Evolutionary conservation across 2,329 filamentous ascomycete species (phyloP).

Genomic region (Sporothrix humicola): DNA sequence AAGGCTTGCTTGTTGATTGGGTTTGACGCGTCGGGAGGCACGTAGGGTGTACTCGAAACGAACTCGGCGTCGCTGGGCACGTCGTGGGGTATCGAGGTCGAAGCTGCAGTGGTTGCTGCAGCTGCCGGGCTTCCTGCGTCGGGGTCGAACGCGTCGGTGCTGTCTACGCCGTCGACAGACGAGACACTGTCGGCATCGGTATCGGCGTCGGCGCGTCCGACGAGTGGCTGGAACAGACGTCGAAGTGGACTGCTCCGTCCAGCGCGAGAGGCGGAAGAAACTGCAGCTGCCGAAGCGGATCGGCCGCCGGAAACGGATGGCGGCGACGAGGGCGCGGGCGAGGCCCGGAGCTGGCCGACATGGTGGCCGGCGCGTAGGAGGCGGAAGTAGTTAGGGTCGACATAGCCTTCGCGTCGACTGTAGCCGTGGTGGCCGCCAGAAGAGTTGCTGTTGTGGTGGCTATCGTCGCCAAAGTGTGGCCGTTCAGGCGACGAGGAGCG

Average conservation of each 20-base stretch:
- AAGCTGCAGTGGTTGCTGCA: neutral
- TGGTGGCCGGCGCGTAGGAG: slow-evolving; percentile 72
- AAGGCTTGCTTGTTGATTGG: slow-evolving; percentile 88
- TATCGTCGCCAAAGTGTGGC: slow-evolving; percentile 51
- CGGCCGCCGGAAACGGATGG: neutral
- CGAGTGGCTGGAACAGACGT: slow-evolving; percentile 56
- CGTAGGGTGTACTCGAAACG: slow-evolving; percentile 56
- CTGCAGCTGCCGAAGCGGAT: neutral
- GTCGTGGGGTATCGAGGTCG: neutral
- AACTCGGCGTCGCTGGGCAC: slow-evolving; percentile 51
- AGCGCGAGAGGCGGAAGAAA: neutral
- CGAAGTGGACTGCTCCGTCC: slow-evolving; percentile 55
- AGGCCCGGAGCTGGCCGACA: slow-evolving; percentile 46
- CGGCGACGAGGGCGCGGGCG: slow-evolving; percentile 44
- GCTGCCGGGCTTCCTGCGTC: slow-evolving; percentile 39
- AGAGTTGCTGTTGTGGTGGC: neutral
- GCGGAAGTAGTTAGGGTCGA: slow-evolving; percentile 92
- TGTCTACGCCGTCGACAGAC: neutral
- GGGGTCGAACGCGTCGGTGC: neutral
- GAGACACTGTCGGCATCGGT: slow-evolving; percentile 26
- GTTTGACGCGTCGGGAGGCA: slow-evolving; percentile 47
- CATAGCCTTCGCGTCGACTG: slow-evolving; percentile 66
- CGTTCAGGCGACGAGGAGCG: slow-evolving; percentile 55
- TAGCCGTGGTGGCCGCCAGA: slow-evolving; percentile 38
- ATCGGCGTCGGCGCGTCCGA: slow-evolving; percentile 34